Percentiles rank a stretch among this genome's conserved stretches.
Conservation (phyloP, 345 rosid genomes). For the thale cress (Arabidopsis thaliana) region DNA sequence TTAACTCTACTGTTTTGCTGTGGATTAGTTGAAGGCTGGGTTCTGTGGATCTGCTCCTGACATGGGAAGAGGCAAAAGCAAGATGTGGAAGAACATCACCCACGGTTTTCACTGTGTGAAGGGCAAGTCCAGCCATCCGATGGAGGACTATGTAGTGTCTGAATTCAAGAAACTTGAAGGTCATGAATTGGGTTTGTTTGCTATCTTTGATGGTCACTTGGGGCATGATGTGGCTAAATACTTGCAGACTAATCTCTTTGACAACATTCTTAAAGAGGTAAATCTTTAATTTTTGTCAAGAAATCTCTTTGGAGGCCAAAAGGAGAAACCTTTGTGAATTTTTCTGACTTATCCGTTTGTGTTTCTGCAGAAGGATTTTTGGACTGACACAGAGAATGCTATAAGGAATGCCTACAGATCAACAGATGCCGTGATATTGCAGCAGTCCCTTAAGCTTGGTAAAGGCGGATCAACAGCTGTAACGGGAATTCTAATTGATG, state of each 20-base stretch:
- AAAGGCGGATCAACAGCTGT: constrained; percentile 95
- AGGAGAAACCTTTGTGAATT: not conserved
- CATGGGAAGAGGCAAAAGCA: constrained; percentile 81
- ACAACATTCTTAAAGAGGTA: constrained; percentile 78
- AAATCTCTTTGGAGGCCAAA: not conserved
- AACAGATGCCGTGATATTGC: constrained; percentile 72
- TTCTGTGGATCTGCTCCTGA: constrained; percentile 56
- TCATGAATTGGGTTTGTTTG: constrained; percentile 77
- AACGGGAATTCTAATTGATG: constrained; percentile 79
- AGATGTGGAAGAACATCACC: constrained; percentile 60
- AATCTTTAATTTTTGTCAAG: not conserved
- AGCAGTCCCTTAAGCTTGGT: constrained; percentile 61
- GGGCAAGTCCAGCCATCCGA: constrained; percentile 79
- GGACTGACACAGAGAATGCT: constrained; percentile 68
- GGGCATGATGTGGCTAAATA: constrained; percentile 85
- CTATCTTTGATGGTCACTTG: constrained; percentile 87
- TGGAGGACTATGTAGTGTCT: constrained; percentile 83
- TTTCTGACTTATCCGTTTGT: not conserved
- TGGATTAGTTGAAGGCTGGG: constrained; percentile 61
- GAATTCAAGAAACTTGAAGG: constrained; percentile 58
- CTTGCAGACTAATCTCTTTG: constrained; percentile 71
- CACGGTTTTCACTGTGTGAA: constrained; percentile 76
- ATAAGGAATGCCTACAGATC: constrained; percentile 70
- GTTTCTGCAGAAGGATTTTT: constrained; percentile 63
- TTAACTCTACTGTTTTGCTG: constrained; percentile 5